phyloP scores from a whole-genome alignment of 495 filamentous ascomycete species.

The Daldinia vernicosa region DNA sequence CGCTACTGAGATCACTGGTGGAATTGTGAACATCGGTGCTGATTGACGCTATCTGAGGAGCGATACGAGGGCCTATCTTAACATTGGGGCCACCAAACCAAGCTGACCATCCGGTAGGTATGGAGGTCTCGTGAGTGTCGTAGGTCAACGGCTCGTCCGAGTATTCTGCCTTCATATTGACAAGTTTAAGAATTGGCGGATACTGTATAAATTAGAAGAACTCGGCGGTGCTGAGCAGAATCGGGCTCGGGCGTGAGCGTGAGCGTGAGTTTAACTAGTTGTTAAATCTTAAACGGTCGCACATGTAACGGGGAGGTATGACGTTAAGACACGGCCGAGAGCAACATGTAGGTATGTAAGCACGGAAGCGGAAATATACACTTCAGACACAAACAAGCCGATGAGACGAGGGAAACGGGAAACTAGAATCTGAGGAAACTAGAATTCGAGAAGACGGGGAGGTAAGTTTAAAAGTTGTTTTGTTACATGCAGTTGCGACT shows the following conservation, averaged over 20 bases:
- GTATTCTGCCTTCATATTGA: constrained; percentile 40
- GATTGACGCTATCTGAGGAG: constrained; percentile 50
- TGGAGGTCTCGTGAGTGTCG: constrained; percentile 18
- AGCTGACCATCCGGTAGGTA: constrained; percentile 41
- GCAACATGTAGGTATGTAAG: background rate
- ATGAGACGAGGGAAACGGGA: background rate
- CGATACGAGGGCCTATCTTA: constrained; percentile 55
- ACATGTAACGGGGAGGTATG: constrained; percentile 17
- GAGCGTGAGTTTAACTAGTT: constrained; percentile 12
- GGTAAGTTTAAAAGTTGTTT: constrained; percentile 8
- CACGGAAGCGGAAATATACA: background rate
- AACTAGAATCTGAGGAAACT: constrained; percentile 2
- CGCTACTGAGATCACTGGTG: constrained; percentile 53
- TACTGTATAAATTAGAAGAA: background rate
- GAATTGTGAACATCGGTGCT: constrained; percentile 47
- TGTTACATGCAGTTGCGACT: constrained; percentile 7
- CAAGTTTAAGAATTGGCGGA: background rate
- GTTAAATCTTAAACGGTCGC: constrained; percentile 6
- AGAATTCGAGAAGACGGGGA: constrained; percentile 1
- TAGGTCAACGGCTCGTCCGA: constrained; percentile 27
- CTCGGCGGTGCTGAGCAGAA: background rate
- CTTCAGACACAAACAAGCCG: background rate
- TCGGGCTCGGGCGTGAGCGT: constrained; percentile 14
- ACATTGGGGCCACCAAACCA: constrained; percentile 52
- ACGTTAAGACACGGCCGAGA: background rate